A percentile compares a stretch with the other conserved stretches of the same genome.
phyloP scores from a whole-genome alignment of 148 eudicot species.

The Persicaria tinctoria region DNA sequence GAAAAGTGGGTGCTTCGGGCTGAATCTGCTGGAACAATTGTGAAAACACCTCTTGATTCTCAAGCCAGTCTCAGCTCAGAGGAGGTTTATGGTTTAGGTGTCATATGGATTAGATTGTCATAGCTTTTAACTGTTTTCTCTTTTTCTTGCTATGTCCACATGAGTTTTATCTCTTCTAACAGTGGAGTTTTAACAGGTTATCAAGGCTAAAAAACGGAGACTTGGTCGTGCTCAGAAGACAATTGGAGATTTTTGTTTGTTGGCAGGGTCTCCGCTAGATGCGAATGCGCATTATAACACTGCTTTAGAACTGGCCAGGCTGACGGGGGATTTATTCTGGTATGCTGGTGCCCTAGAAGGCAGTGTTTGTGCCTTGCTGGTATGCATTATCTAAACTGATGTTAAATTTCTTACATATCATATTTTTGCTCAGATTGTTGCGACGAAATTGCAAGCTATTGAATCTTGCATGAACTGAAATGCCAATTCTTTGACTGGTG shows the following conservation, averaged over 20 bases:
- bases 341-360: conserved; percentile 99
- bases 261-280: conserved; percentile 23
- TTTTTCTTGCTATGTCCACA: conserved; percentile 3
- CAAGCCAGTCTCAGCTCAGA: conserved; percentile 99
- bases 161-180: background rate
- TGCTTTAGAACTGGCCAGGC: conserved; percentile 85
- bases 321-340: conserved; percentile 94
- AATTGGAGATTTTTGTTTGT: conserved; percentile 46
- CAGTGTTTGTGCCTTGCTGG: conserved; percentile 94
- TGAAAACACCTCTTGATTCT: conserved; percentile 96
- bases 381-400: conserved; percentile 23
- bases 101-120: conserved; percentile 35
- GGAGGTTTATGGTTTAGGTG: conserved; percentile 99
- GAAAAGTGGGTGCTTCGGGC: conserved; percentile 46
- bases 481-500: background rate
- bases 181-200: conserved; percentile 39
- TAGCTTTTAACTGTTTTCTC: background rate
- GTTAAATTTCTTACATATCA: background rate
- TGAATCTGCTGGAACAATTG: conserved; percentile 43
- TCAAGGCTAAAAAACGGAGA: conserved; percentile 89
- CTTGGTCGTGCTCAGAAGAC: conserved; percentile 98
- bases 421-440: background rate
- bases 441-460: background rate
- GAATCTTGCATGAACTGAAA: background rate
- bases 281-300: conserved; percentile 97